These are phyloP conservation scores for Artemisia argyi DNA, from an alignment of 129 eudicot genomes.

Conservation along the genomic window DNA sequence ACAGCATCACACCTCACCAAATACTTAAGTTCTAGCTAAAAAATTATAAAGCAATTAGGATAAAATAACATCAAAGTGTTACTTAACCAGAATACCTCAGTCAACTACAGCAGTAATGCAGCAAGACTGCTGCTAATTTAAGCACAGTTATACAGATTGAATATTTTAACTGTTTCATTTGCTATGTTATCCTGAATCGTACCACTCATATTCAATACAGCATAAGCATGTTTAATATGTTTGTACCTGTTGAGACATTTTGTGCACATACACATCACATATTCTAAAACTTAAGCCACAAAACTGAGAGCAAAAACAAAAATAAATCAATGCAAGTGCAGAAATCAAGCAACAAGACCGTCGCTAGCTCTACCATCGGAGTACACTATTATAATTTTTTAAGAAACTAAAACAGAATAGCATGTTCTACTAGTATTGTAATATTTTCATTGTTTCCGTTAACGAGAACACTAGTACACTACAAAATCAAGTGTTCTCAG, in stretches of 20 bases:
- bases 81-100: not conserved
- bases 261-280: no score
- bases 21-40: not conserved
- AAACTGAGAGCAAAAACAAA: not conserved
- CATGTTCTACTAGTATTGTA: slow-evolving; percentile 11
- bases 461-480: not conserved
- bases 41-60: not conserved
- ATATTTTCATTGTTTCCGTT: slow-evolving; percentile 15
- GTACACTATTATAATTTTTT: not conserved
- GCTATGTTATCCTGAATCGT: no score
- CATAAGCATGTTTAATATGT: no score
- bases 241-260: no score
- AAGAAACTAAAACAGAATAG: not conserved
- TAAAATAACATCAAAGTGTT: not conserved
- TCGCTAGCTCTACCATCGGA: not conserved
- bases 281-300: not conserved
- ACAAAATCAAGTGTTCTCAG: not conserved
- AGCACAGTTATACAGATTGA: no score
- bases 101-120: no score
- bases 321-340: not conserved
- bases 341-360: slow-evolving; percentile 5
- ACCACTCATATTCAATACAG: no score
- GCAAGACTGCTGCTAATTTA: no score
- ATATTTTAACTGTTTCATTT: no score
- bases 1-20: not conserved